These are phyloP conservation scores for Candida lessepsii DNA, from an alignment of 805 yeast species.

Conservation along the genomic window DNA sequence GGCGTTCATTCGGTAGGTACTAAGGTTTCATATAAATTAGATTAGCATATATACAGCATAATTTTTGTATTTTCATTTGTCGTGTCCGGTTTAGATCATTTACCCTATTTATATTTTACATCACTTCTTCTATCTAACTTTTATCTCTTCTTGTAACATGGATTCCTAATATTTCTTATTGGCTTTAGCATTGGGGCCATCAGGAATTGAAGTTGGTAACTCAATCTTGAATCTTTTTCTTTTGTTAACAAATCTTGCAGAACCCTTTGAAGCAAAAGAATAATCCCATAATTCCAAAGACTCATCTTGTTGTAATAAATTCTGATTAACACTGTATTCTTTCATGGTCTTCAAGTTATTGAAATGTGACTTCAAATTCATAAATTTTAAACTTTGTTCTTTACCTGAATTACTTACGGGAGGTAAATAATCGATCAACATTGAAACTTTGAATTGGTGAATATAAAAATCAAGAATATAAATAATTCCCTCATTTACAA, in stretches of 20 bases:
- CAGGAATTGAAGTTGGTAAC: conserved; percentile 11
- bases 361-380: conserved; percentile 44
- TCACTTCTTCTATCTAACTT: too few species aligned
- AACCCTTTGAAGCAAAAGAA: conserved; percentile 36
- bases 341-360: conserved; percentile 37
- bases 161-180: too few species aligned
- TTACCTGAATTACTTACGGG: conserved; percentile 39
- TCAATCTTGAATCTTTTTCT: conserved; percentile 46
- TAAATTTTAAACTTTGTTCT: conserved; percentile 45
- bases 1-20: conserved; percentile 70
- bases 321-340: conserved; percentile 26
- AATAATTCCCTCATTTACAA: conserved; percentile 51
- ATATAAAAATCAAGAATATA: conserved; percentile 62
- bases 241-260: conserved; percentile 53
- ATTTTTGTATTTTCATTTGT: not conserved
- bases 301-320: conserved; percentile 40
- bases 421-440: conserved; percentile 46
- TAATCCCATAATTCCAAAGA: conserved; percentile 48
- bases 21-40: conserved; percentile 56
- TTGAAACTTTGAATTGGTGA: conserved; percentile 52
- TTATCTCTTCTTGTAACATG: too few species aligned
- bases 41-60: conserved; percentile 12
- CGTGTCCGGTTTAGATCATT: too few species aligned
- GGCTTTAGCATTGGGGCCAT: too few species aligned
- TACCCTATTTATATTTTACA: too few species aligned